phyloP scores from a whole-genome alignment of 768 basidiomycete species.

The Dacryopinax primogenitus region DNA sequence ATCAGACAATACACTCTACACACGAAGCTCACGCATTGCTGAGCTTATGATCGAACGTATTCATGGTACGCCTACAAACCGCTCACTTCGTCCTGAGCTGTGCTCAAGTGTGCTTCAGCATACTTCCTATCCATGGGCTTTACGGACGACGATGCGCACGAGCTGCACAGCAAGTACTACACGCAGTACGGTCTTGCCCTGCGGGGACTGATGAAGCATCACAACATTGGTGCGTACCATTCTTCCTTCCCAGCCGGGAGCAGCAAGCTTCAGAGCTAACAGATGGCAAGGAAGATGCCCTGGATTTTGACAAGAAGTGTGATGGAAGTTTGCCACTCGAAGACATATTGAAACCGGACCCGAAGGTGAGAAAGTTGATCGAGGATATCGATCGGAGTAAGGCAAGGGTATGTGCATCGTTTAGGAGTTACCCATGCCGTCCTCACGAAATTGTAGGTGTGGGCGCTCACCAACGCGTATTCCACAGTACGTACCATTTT shows the following conservation, averaged over 20 bases:
- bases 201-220: slow-evolving; percentile 62
- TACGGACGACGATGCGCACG: slow-evolving; percentile 52
- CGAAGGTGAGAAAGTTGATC: slow-evolving; percentile 49
- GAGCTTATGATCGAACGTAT: slow-evolving; percentile 70
- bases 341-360: slow-evolving; percentile 56
- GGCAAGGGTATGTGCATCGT: slow-evolving; percentile 31
- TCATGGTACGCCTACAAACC: slow-evolving; percentile 38
- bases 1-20: slow-evolving; percentile 70
- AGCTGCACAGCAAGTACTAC: slow-evolving; percentile 61
- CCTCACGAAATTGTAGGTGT: slow-evolving; percentile 29
- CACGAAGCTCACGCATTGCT: slow-evolving; percentile 57
- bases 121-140: slow-evolving; percentile 65
- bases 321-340: slow-evolving; percentile 76
- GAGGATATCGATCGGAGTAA: slow-evolving; percentile 68
- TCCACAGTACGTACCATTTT: slow-evolving; percentile 37
- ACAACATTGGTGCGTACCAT: slow-evolving; percentile 46
- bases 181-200: slow-evolving; percentile 71
- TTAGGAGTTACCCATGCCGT: not conserved
- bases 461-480: slow-evolving; percentile 82
- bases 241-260: not conserved
- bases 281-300: slow-evolving; percentile 45
- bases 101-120: slow-evolving; percentile 30
- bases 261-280: slow-evolving; percentile 8
- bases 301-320: slow-evolving; percentile 75
- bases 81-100: not conserved